These are phyloP conservation scores for Termitomyces sp. DNA, from an alignment of 768 basidiomycete genomes.

Conservation along the genomic window DNA sequence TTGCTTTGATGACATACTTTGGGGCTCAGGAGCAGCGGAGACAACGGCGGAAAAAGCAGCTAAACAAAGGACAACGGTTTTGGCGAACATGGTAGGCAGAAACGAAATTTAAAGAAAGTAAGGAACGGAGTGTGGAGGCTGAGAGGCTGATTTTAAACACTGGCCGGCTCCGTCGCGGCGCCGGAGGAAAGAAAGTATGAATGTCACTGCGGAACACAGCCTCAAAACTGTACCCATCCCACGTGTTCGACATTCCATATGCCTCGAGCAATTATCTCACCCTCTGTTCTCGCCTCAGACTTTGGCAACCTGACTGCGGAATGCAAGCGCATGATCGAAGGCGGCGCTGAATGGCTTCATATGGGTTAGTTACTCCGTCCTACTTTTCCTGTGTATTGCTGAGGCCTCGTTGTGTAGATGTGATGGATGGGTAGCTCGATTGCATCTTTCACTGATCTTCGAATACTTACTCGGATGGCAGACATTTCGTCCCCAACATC, in stretches of 20 bases:
- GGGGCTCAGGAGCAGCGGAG: constrained; percentile 29
- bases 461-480: constrained; percentile 23
- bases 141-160: neutral
- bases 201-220: constrained; percentile 1
- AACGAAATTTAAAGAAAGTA: neutral
- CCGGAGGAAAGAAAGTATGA: neutral
- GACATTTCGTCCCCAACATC: constrained; percentile 98
- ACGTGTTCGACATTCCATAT: constrained; percentile 29
- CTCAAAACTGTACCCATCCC: neutral
- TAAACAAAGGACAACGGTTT: constrained; percentile 28
- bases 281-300: constrained; percentile 95
- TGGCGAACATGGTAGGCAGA: constrained; percentile 32
- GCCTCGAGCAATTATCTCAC: constrained; percentile 91
- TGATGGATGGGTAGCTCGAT: constrained; percentile 87
- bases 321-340: constrained; percentile 94
- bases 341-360: constrained; percentile 96
- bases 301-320: constrained; percentile 93
- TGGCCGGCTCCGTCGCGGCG: no score
- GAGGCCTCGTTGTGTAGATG: constrained; percentile 45
- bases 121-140: constrained; percentile 4
- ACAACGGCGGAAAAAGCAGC: constrained; percentile 26
- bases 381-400: constrained; percentile 1
- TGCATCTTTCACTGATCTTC: constrained; percentile 6
- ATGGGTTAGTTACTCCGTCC: constrained; percentile 58
- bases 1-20: constrained; percentile 27